Base-by-base conservation (phyloP, 495 filamentous ascomycete species). In the Aspergillus incahuasiensis region DNA sequence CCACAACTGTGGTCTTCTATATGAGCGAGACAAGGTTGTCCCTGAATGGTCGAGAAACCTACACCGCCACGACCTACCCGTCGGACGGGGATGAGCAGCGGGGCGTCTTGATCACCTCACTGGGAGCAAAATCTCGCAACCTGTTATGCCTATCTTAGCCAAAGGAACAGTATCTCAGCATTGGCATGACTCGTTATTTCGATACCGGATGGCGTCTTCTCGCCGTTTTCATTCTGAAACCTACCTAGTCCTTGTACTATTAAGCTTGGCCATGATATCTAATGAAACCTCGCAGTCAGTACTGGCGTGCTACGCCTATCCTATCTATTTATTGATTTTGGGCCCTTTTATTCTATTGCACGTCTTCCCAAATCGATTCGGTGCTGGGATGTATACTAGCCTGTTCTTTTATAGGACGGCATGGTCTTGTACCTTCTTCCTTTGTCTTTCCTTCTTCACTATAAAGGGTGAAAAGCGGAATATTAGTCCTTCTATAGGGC, bases 1-100 rank as follows among this genome's bases (percentile, higher is more conserved):
- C 73, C 87, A 88, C 69, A 97, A 96, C 65, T 99, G 94, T 72
- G 92, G 91, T 52, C 86, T 90, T 48, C 74, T 90, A 5, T 96
- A 85, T 63, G 92, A 96, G 64, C 86, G 91, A 50, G 88, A 92
- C 65, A 86, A 90, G 67, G 82, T 86, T 51, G 78, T 94, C 0
- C 91, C 95, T 3, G 85, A 87, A 48, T 95, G 89, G 86, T 85
- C 86, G 6, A 87, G 86, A 66, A 85, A 88, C 56, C 79, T 97
- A 38, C 90, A 95, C 55, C 74, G 73, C 30, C 74, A 77, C 54
- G 78, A 80, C 55, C 56, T 79, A 13, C 76, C 79, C n/a, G 58
- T 77, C 50, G 73, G 66, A 43, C 72, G 73, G 48, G 39, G 12
- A 34, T 39, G 20, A 20, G 38, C 44, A 50, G 13, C n/a, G n/a